Evolutionary conservation across 495 filamentous ascomycete species (phyloP).

Genomic region (Annulohypoxylon stygium): DNA sequence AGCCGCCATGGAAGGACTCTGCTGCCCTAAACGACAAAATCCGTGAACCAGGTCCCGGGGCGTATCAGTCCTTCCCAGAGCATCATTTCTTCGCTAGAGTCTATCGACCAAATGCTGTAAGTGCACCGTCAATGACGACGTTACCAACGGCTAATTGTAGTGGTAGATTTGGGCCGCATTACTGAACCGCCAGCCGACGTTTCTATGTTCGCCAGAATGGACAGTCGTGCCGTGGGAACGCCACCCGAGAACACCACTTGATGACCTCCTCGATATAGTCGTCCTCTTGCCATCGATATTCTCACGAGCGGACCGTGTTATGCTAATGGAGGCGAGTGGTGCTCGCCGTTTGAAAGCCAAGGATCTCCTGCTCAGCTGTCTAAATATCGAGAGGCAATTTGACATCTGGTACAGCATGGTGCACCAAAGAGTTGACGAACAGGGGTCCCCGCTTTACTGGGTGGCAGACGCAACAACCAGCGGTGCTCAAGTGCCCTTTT

Average conservation of each 20-base stretch:
- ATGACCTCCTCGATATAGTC: slow-evolving; percentile 59
- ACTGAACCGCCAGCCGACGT: slow-evolving; percentile 59
- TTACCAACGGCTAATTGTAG: slow-evolving; percentile 29
- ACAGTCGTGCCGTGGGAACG: slow-evolving; percentile 58
- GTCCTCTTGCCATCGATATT: slow-evolving; percentile 56
- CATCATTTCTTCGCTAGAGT: slow-evolving; percentile 65
- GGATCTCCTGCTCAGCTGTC: slow-evolving; percentile 57
- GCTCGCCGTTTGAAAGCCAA: slow-evolving; percentile 55
- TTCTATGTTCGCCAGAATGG: slow-evolving; percentile 60
- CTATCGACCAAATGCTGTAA: slow-evolving; percentile 59
- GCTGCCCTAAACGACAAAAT: slow-evolving; percentile 48
- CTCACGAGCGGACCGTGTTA: slow-evolving; percentile 53
- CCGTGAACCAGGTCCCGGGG: slow-evolving; percentile 54
- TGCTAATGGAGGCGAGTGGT: slow-evolving; percentile 45
- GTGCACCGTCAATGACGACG: slow-evolving; percentile 15
- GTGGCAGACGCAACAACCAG: slow-evolving; percentile 22
- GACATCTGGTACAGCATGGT: slow-evolving; percentile 55
- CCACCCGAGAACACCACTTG: slow-evolving; percentile 59
- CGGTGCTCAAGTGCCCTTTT: slow-evolving; percentile 51
- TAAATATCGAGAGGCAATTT: slow-evolving; percentile 57
- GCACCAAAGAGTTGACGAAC: slow-evolving; percentile 38
- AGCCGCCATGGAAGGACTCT: slow-evolving; percentile 49
- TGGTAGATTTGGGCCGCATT: slow-evolving; percentile 58
- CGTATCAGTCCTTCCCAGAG: slow-evolving; percentile 58
- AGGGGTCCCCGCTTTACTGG: slow-evolving; percentile 46